phyloP scores from a whole-genome alignment of 163 green algal species.

The Prototheca cutis region DNA sequence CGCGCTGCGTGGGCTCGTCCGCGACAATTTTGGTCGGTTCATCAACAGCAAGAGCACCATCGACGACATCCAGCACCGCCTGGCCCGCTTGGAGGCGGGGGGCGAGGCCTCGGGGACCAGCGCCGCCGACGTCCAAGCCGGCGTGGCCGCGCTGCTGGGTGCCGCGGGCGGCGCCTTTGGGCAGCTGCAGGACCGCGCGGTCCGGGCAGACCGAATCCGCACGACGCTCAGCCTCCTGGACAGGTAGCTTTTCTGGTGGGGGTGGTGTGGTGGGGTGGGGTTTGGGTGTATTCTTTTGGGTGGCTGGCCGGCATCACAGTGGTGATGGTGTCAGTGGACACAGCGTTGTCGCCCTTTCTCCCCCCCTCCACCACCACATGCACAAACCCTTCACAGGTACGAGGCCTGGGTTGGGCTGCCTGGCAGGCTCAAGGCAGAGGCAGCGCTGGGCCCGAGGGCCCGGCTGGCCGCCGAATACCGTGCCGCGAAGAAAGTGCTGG shows the following conservation, averaged over 20 bases:
- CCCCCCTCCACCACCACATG: too few relatives aligned
- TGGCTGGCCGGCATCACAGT: too few relatives aligned
- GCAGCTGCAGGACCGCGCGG: neutral
- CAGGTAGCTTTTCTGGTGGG: too few relatives aligned
- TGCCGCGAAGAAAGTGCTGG: neutral
- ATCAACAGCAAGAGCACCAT: constrained; percentile 87
- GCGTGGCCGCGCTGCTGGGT: neutral
- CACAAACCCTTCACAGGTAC: too few relatives aligned
- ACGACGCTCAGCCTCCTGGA: neutral
- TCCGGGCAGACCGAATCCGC: neutral
- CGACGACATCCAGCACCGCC: constrained; percentile 65
- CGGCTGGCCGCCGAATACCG: neutral
- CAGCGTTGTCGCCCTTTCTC: too few relatives aligned
- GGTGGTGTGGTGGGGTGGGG: too few relatives aligned
- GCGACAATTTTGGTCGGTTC: constrained; percentile 89
- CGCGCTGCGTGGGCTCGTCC: constrained; percentile 1
- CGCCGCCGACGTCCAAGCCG: neutral
- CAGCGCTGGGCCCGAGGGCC: neutral
- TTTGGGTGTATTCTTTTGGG: too few relatives aligned
- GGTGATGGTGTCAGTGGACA: too few relatives aligned
- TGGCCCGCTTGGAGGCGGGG: constrained; percentile 40
- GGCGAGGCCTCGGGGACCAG: neutral
- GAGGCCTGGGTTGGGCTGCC: neutral
- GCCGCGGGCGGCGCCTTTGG: neutral
- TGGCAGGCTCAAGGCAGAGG: neutral